Evolutionary conservation across 139 green algal genomes (phyloP), one percentile per base, ranked within the genome.

Genomic region (Chlorella sp.): DNA sequence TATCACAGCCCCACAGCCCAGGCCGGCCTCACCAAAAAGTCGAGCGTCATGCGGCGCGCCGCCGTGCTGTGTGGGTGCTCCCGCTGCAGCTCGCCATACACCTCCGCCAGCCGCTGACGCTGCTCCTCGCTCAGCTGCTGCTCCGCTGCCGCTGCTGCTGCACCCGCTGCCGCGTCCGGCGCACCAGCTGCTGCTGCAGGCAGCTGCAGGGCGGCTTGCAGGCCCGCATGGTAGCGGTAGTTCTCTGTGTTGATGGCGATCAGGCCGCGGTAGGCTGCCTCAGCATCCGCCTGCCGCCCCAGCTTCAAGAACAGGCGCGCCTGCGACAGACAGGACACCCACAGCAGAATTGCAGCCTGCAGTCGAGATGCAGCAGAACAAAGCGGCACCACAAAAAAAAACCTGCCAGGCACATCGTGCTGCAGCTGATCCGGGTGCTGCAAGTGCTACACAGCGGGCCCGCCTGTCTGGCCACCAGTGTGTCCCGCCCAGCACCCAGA

Each of bases 171-270:
- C 26, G 36, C 47, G 4, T 4, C n/a, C 30, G 47, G 30, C 1
- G 11, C 74, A 6, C 9, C n/a, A 21, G 30, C 76, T 28, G 34
- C 36, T 20, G 76, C 60, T 55, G 74, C 74, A 2, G 83, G 36
- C 47, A 97, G 90, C 26, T 89, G 85, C 74, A 96, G 38, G 17
- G 92, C 85, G 25, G 30, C 76, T 32, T 86, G 90, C 79, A 98
- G 92, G 0, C 91, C 93, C 3, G 91, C 88, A 75, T 98, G 96
- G 71, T 95, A 93, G 28, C 85, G 47, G 80, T 95, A 91, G 87
- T 98, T 94, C 81, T 98, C 95, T 0, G 95, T 92, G 85, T 96
- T 97, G 65, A 91, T 74, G 0, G 76, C 71, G 51, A 99, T 74
- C 44, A 98, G 91, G 65, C 81, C 38, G 56, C 90, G 89, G 88